Evolutionary conservation across 805 yeast species (phyloP), one percentile per base, ranked within the genome.

Genomic region (Ogataea trehalophila): DNA sequence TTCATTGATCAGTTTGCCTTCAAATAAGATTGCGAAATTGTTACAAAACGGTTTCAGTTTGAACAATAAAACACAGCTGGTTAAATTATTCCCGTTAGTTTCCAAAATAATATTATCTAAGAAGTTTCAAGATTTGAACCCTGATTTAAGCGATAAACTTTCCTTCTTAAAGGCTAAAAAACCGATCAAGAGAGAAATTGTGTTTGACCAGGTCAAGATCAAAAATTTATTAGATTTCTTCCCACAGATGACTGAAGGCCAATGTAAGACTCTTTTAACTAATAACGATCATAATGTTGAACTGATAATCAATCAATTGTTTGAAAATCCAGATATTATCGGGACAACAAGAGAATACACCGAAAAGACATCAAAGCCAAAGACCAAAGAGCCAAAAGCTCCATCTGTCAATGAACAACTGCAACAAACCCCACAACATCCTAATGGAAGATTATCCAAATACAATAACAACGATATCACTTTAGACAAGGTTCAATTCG

Each of bases 291-390:
- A 75, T 39, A 69, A 79, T 46, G 78, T 83, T 1, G 92, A 85
- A 51, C 48, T 58, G 33, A 79, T 80, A 0, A 83, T 86, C 2
- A 73, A 80, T 53, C 59, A 71, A 38, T 59, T 89, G 15, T 68
- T 90, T 16, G 96, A 87, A 54, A 69, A 80, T 45, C 87, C 91
- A 0, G 69, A 66, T 5, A 43, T 72, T 1, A 53, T 74, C 0
- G 66, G 65, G 2, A 54, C 54, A 5, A 65, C 75, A 9, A 63
- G 58, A 39, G 67, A 62, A 33, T 60, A 62, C 35, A 59, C 60
- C 26, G 61, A 56, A 23, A 37, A 43, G 43, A 4, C 23, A 36
- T 17, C 38, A 31, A 44, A 39, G 33, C n/a, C 33, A 23, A 11
- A 35, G 18, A 40, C 34, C 7, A 33, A 33, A 26, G 26, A 43